These are phyloP conservation scores for Suhomyces yuchorum DNA, from an alignment of 1,139 yeast genomes.

Conservation along the genomic window DNA sequence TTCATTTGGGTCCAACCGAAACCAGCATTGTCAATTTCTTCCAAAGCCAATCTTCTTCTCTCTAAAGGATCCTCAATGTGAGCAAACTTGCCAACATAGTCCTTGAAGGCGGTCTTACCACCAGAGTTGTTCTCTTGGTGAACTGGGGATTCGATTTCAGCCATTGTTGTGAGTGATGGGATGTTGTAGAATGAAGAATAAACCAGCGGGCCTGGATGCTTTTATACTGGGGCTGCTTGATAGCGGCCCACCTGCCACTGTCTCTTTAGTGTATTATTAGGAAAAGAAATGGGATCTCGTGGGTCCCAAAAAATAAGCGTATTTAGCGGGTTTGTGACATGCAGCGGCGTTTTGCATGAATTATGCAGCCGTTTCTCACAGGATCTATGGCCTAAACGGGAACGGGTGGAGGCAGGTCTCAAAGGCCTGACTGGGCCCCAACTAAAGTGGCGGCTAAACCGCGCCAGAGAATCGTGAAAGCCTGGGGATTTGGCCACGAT, in stretches of 20 bases:
- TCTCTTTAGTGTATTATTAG: slow-evolving; percentile 3
- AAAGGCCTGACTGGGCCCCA: too few relatives aligned
- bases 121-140: slow-evolving; percentile 42
- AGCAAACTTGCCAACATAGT: slow-evolving; percentile 78
- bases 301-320: slow-evolving; percentile 7
- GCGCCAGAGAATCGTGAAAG: neutral
- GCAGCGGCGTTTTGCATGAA: slow-evolving; percentile 9
- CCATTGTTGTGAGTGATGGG: slow-evolving; percentile 17
- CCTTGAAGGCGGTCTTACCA: slow-evolving; percentile 91
- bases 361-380: slow-evolving; percentile 5
- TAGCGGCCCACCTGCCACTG: neutral
- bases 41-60: slow-evolving; percentile 86
- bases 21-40: slow-evolving; percentile 79
- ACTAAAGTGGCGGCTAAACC: too few relatives aligned
- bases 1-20: slow-evolving; percentile 90
- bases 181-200: neutral
- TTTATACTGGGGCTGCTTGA: slow-evolving; percentile 5
- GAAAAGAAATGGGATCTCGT: slow-evolving; percentile 16
- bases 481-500: neutral
- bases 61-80: slow-evolving; percentile 85
- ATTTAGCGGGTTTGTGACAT: slow-evolving; percentile 2
- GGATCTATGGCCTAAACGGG: slow-evolving; percentile 3
- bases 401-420: neutral
- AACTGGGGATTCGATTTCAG: slow-evolving; percentile 27
- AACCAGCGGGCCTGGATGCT: neutral